Evolutionary conservation across 2,329 filamentous ascomycete genomes (phyloP).

Genomic region (Penicillium sp.): DNA sequence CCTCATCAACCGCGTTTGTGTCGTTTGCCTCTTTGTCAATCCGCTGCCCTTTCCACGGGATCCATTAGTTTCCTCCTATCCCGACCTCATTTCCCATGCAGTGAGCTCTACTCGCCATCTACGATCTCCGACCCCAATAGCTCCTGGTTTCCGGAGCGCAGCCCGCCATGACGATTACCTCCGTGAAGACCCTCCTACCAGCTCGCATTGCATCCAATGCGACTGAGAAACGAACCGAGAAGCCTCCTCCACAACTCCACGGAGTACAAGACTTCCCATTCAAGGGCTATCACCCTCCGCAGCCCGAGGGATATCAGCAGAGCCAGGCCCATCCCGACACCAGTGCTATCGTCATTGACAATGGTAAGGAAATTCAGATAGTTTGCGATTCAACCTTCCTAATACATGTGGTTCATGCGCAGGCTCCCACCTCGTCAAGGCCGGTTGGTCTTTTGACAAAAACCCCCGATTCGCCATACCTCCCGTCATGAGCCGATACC

Average conservation of each 20-base stretch:
- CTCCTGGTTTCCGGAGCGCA: constrained; percentile 25
- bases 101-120: constrained; percentile 8
- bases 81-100: constrained; percentile 10
- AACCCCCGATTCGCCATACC: constrained; percentile 76
- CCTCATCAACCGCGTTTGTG: constrained; percentile 11
- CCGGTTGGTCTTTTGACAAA: constrained; percentile 92
- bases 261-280: constrained; percentile 59
- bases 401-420: not conserved
- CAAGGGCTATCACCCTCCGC: constrained; percentile 56
- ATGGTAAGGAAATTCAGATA: constrained; percentile 61
- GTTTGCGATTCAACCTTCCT: constrained; percentile 7
- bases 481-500: constrained; percentile 90
- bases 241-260: constrained; percentile 55
- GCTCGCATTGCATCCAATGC: constrained; percentile 42
- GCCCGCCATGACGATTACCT: constrained; percentile 46
- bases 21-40: constrained; percentile 1
- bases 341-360: constrained; percentile 93
- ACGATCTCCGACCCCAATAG: constrained; percentile 15
- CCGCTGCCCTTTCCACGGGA: not conserved
- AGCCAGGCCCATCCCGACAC: constrained; percentile 59
- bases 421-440: constrained; percentile 87
- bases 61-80: not conserved
- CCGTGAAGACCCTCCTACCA: constrained; percentile 37
- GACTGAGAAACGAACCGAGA: constrained; percentile 50
- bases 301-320: constrained; percentile 67